phyloP scores from a whole-genome alignment of 345 rosid genomes.

The Citrus sp. region DNA sequence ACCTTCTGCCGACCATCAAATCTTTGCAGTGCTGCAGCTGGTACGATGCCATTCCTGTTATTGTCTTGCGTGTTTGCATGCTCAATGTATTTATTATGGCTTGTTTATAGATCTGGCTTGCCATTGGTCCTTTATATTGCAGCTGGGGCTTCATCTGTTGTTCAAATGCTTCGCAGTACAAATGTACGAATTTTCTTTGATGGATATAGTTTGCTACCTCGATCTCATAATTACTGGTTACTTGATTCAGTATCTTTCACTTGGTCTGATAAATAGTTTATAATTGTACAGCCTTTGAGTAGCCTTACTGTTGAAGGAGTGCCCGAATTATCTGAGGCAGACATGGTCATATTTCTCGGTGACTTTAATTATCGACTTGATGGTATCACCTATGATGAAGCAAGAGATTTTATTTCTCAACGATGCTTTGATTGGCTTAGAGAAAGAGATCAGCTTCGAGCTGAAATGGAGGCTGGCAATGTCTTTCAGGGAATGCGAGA shows the following conservation, averaged over 20 bases:
- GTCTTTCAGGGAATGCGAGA: slow-evolving; percentile 93
- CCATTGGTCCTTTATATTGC: slow-evolving; percentile 78
- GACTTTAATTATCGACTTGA: slow-evolving; percentile 81
- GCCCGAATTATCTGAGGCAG: slow-evolving; percentile 81
- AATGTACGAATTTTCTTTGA: slow-evolving; percentile 42
- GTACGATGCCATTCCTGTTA: slow-evolving; percentile 62
- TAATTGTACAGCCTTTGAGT: slow-evolving; percentile 42
- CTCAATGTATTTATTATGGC: slow-evolving; percentile 62
- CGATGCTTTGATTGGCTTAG: slow-evolving; percentile 86
- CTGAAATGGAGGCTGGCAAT: slow-evolving; percentile 77
- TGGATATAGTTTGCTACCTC: slow-evolving; percentile 5
- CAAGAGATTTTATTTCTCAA: slow-evolving; percentile 79
- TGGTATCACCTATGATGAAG: slow-evolving; percentile 81
- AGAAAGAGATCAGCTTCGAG: slow-evolving; percentile 73
- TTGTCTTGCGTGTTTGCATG: slow-evolving; percentile 56
- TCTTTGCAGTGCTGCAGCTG: slow-evolving; percentile 49
- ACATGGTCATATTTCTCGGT: slow-evolving; percentile 75
- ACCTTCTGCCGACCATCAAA: slow-evolving; percentile 52
- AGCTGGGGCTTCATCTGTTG: slow-evolving; percentile 65
- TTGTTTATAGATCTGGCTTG: slow-evolving; percentile 73
- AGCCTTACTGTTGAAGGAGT: slow-evolving; percentile 39
- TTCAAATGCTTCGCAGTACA: slow-evolving; percentile 53
- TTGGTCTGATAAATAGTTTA: slow-evolving; percentile 6
- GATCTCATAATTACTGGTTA: slow-evolving; percentile 14
- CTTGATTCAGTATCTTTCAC: background rate